A percentile compares a stretch with the other conserved stretches of the same genome.
phyloP scores from a whole-genome alignment of 306 rosid genomes.

The Trifolium fragiferum region DNA sequence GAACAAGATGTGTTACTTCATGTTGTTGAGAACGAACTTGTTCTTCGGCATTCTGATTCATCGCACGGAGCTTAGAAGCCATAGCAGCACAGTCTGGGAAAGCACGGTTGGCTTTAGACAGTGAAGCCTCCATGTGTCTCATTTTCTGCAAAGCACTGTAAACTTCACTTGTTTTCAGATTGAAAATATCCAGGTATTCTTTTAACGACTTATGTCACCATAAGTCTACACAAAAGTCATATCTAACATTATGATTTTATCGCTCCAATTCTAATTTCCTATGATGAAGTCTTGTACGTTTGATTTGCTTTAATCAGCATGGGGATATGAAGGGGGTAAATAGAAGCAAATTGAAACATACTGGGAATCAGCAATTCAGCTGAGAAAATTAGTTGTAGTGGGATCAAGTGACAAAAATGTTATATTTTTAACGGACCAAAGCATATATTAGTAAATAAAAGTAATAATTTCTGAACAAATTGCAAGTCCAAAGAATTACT shows the following conservation, averaged over 20 bases:
- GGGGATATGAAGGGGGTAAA: constrained; percentile 20
- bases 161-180: constrained; percentile 64
- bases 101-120: constrained; percentile 71
- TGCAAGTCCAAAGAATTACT: constrained; percentile 23
- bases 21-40: constrained; percentile 64
- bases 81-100: constrained; percentile 82
- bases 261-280: constrained; percentile 31
- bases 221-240: constrained; percentile 25
- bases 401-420: constrained; percentile 2
- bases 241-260: constrained; percentile 31
- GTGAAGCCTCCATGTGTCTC: constrained; percentile 81
- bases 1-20: constrained; percentile 66
- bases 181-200: constrained; percentile 24
- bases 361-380: background rate
- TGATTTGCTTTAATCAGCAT: constrained; percentile 28
- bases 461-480: constrained; percentile 23
- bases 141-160: constrained; percentile 92
- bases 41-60: constrained; percentile 78
- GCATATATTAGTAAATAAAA: constrained; percentile 13
- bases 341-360: constrained; percentile 27
- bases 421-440: constrained; percentile 29
- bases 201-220: constrained; percentile 38
- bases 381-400: constrained; percentile 10
- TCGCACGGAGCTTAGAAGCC: constrained; percentile 82
- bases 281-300: constrained; percentile 13